A percentile compares a stretch with the other conserved stretches of the same genome.
These are phyloP conservation scores for Pestalotiopsis sp. DNA, from an alignment of 2,329 filamentous ascomycete species.

Conservation along the genomic window DNA sequence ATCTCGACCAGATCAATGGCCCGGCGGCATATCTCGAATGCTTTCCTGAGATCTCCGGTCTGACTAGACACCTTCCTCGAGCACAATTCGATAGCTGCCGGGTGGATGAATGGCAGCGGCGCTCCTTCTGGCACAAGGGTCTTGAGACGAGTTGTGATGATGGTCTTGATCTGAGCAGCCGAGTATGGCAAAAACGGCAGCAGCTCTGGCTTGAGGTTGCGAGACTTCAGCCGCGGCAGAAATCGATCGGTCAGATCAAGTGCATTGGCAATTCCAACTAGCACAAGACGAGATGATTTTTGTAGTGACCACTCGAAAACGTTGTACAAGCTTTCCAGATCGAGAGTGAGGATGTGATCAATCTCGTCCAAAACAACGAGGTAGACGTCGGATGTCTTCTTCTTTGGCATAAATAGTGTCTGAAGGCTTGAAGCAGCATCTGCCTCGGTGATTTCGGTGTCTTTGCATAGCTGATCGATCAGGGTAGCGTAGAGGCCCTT, in stretches of 20 bases:
- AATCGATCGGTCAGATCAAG: slow-evolving; percentile 95
- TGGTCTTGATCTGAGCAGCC: slow-evolving; percentile 80
- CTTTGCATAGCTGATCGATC: slow-evolving; percentile 67
- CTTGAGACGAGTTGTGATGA: slow-evolving; percentile 82
- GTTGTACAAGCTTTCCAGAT: slow-evolving; percentile 85
- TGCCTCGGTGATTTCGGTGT: slow-evolving; percentile 61
- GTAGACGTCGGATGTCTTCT: slow-evolving; percentile 61
- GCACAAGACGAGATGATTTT: slow-evolving; percentile 74
- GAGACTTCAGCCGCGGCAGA: slow-evolving; percentile 87
- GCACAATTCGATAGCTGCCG: slow-evolving; percentile 90
- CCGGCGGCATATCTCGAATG: slow-evolving; percentile 89
- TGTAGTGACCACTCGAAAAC: slow-evolving; percentile 97
- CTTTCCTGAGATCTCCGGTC: slow-evolving; percentile 91
- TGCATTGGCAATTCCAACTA: slow-evolving; percentile 95
- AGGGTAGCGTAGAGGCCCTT: slow-evolving; percentile 83
- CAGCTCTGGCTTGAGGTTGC: slow-evolving; percentile 86
- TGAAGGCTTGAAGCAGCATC: slow-evolving; percentile 71
- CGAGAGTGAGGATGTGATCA: slow-evolving; percentile 87
- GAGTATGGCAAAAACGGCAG: slow-evolving; percentile 94
- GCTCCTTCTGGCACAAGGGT: slow-evolving; percentile 65
- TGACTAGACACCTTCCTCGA: slow-evolving; percentile 94
- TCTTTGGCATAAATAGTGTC: slow-evolving; percentile 69
- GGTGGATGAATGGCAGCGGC: slow-evolving; percentile 84
- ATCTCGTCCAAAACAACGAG: slow-evolving; percentile 94
- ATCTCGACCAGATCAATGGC: slow-evolving; percentile 87